phyloP scores from a whole-genome alignment of 1,139 yeast species.

The Pneumocystis sp. region DNA sequence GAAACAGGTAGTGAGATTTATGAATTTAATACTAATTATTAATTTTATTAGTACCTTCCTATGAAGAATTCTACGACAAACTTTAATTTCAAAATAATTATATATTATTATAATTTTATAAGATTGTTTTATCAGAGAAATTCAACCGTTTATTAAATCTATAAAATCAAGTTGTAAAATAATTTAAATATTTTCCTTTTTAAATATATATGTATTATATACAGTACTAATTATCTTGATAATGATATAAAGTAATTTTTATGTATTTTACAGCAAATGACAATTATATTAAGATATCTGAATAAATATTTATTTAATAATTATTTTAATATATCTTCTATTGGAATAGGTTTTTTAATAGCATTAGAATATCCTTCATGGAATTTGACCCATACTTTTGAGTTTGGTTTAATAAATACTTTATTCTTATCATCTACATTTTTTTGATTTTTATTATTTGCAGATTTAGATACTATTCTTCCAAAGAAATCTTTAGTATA shows the following conservation, averaged over 20 bases:
- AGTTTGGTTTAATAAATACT: conserved; percentile 13
- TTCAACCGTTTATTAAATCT: not conserved
- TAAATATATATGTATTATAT: not conserved
- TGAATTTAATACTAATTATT: not conserved
- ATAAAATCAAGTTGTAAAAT: not conserved
- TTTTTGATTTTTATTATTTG: conserved; percentile 4
- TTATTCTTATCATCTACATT: conserved; percentile 3
- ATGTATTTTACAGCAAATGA: not conserved
- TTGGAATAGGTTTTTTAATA: conserved; percentile 67
- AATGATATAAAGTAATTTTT: not conserved
- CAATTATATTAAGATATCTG: not conserved
- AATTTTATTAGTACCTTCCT: not conserved
- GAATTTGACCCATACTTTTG: conserved; percentile 75
- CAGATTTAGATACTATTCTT: conserved; percentile 8
- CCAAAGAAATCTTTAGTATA: conserved; percentile 17
- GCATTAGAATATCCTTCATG: conserved; percentile 93
- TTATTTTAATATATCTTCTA: conserved; percentile 36
- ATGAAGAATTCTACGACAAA: not conserved
- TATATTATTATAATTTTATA: not conserved
- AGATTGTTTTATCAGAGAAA: not conserved
- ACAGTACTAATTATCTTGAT: not conserved
- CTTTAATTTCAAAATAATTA: not conserved
- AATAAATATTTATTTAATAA: not conserved
- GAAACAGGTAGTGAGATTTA: conserved; percentile 18
- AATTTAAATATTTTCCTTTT: not conserved